Evolutionary conservation across 225 moss, liverwort and hornwort genomes (phyloP).

Genomic region (Pseudoscleropodium purum): DNA sequence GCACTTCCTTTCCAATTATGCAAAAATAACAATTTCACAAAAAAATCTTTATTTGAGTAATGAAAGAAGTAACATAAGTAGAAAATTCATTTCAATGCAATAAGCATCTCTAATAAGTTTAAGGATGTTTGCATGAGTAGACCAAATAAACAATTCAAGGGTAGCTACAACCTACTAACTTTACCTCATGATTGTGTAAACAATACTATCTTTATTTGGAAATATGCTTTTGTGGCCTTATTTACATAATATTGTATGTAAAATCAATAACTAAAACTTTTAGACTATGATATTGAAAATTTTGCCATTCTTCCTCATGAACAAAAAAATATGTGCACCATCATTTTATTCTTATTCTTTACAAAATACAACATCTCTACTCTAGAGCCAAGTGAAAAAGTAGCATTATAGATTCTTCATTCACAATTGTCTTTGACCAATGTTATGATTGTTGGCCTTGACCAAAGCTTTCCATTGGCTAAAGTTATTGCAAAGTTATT

Average conservation of each 20-base stretch:
- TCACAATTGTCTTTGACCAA: not conserved
- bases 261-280: not conserved
- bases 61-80: not conserved
- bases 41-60: not conserved
- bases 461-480: not conserved
- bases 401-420: not conserved
- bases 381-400: rapidly evolving
- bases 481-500: not conserved
- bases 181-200: not conserved
- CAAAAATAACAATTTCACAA: not conserved
- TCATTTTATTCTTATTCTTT: not conserved
- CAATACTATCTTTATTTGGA: not conserved
- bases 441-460: no score
- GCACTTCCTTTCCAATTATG: not conserved
- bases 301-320: not conserved
- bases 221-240: rapidly evolving
- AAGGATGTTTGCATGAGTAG: no score
- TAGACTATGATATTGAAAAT: not conserved
- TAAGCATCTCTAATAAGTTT: not conserved
- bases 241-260: not conserved
- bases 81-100: not conserved
- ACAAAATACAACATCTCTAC: not conserved
- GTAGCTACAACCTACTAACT: not conserved
- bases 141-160: rapidly evolving
- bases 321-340: not conserved